phyloP scores from a whole-genome alignment of 2,329 filamentous ascomycete species.

The Calonectria multiphialidica region DNA sequence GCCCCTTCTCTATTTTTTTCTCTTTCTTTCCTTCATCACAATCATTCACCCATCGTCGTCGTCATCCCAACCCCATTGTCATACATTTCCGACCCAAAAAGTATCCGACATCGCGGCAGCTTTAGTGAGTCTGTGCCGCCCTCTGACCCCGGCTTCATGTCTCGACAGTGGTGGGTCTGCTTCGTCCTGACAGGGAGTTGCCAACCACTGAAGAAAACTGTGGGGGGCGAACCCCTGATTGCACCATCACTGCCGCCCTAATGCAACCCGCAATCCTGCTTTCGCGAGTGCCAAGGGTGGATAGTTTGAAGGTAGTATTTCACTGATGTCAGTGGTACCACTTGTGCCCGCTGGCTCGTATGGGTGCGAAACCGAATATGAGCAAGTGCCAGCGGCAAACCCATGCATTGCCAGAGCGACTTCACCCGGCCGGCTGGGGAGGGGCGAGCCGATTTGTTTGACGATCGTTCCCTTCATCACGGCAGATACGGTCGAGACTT shows the following conservation, averaged over 20 bases:
- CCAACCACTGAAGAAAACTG: slow-evolving; percentile 27
- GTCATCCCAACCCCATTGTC: slow-evolving; percentile 13
- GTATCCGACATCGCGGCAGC: slow-evolving; percentile 17
- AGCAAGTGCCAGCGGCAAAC: slow-evolving; percentile 25
- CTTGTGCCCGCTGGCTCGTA: slow-evolving; percentile 18
- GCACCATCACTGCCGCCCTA: slow-evolving; percentile 32
- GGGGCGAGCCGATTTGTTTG: slow-evolving; percentile 27
- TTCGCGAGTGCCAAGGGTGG: slow-evolving; percentile 25
- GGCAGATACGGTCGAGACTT: slow-evolving; percentile 30
- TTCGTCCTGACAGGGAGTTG: slow-evolving; percentile 27
- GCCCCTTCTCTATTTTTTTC: slow-evolving; percentile 15
- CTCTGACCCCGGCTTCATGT: slow-evolving; percentile 20
- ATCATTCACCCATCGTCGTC: slow-evolving; percentile 8
- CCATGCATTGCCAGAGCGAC: slow-evolving; percentile 25
- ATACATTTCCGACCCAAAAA: slow-evolving; percentile 12
- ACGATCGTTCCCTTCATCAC: slow-evolving; percentile 35
- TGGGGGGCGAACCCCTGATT: slow-evolving; percentile 37
- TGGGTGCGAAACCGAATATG: slow-evolving; percentile 14
- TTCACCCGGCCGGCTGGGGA: slow-evolving; percentile 28
- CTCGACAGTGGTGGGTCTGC: slow-evolving; percentile 33
- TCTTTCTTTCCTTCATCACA: background rate
- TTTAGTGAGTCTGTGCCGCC: slow-evolving; percentile 34
- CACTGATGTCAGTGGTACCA: slow-evolving; percentile 35
- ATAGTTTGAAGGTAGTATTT: slow-evolving; percentile 26
- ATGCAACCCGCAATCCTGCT: slow-evolving; percentile 33